Evolutionary conservation across 1,284 basidiomycete species (phyloP), one percentile per base, ranked within the genome.

Genomic region (Tilletia setariae): DNA sequence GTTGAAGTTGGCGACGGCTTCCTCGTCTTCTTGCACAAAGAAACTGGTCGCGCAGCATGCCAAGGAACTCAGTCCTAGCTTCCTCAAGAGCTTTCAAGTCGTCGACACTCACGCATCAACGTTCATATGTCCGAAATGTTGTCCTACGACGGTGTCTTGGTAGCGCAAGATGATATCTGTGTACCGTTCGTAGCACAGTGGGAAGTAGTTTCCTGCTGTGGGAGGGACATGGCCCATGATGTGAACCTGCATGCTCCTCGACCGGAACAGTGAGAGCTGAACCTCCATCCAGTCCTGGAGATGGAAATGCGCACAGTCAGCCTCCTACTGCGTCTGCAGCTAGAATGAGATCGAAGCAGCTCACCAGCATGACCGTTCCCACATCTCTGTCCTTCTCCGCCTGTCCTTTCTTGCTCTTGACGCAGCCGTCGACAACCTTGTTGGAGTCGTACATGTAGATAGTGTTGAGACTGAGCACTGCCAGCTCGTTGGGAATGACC

Each of bases 401-500:
- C 40, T 64, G 66, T 8, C 49, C 40, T 0, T 70, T 67, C 49
- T 71, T 74, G 25, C 68, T 75, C 53, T 61, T 64, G 15, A 71
- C 67, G 66, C 84, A 85, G 1, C 84, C 84, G 59, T 84, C 83
- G 19, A 79, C 76, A 89, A 91, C 90, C 85, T 92, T 91, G 84
- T 96, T 96, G 42, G 90, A 89, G 79, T 92, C 90, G 83, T 91
- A 96, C 84, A 92, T 94, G 84, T 93, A 96, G 83, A 96, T 87
- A 1, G 93, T 94, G 83, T 95, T 96, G 70, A 96, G 84, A 74
- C 90, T 90, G 80, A 96, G 89, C 59, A 90, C 91, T 8, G 91
- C 91, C 21, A 95, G 79, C 66, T 87, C 81, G 76, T 89, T 86
- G 0, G 90, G 90, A 30, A 95, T 87, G 42, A 95, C 89, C 79